A percentile compares a stretch with the other conserved stretches of the same genome.
Evolutionary conservation across 1,284 basidiomycete species (phyloP).

Genomic region (Tilletia horrida): DNA sequence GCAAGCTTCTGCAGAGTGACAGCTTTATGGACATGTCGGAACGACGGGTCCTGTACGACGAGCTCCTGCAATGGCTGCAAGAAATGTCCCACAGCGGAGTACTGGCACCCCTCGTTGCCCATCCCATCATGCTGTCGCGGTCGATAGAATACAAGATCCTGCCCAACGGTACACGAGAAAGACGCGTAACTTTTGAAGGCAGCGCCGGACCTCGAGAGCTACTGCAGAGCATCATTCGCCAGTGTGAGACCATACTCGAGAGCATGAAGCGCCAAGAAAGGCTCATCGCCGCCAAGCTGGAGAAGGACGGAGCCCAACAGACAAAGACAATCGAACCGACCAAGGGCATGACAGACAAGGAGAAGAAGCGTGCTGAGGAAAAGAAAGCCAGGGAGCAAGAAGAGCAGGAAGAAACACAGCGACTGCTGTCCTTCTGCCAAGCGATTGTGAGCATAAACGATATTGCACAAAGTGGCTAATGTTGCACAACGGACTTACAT

Average conservation of each 20-base stretch:
- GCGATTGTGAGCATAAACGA: neutral
- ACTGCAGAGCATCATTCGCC: conserved; percentile 79
- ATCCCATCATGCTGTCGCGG: conserved; percentile 21
- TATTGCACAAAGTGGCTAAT: neutral
- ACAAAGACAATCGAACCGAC: conserved; percentile 11
- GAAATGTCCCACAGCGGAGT: conserved; percentile 85
- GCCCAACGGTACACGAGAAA: conserved; percentile 18
- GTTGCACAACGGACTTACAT: neutral
- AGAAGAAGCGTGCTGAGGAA: neutral
- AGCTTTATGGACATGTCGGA: conserved; percentile 88
- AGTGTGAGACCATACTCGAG: conserved; percentile 70
- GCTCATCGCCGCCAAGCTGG: neutral
- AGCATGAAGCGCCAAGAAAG: neutral
- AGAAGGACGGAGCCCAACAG: conserved; percentile 63
- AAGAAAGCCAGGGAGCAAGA: conserved; percentile 17
- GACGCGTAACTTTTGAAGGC: conserved; percentile 74
- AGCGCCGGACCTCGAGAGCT: conserved; percentile 81
- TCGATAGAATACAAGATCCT: neutral
- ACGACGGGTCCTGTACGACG: conserved; percentile 76
- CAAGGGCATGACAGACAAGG: conserved; percentile 3
- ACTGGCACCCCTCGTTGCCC: conserved; percentile 59
- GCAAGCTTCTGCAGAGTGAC: conserved; percentile 78
- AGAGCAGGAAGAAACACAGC: conserved; percentile 62
- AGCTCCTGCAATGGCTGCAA: conserved; percentile 82
- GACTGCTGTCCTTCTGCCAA: conserved; percentile 60